Percentiles rank a stretch among this genome's conserved stretches.
Evolutionary conservation across 441 rosid genomes (phyloP).

Genomic region (Macaranga tanarius): DNA sequence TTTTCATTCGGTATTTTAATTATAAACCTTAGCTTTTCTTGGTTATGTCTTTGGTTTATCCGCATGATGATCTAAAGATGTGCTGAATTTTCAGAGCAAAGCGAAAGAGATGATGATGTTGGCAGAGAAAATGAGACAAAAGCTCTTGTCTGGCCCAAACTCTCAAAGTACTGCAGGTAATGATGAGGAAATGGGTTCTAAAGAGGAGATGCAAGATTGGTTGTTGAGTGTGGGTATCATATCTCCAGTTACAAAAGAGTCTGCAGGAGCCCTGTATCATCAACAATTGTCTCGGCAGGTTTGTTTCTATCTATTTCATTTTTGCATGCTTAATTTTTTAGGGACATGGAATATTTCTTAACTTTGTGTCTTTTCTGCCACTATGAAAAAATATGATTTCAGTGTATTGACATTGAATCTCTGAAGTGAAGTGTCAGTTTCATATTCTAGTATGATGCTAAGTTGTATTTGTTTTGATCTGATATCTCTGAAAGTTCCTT

Average conservation of each 20-base stretch:
- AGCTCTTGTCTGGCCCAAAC: constrained; percentile 67
- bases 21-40: not conserved
- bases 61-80: constrained; percentile 18
- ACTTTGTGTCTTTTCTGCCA: no score
- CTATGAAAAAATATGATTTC: no score
- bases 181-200: constrained; percentile 88
- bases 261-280: constrained; percentile 92
- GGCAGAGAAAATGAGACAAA: constrained; percentile 91
- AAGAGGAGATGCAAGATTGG: constrained; percentile 93
- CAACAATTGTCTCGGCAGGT: constrained; percentile 95
- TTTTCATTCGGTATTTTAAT: not conserved
- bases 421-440: no score
- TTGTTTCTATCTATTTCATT: constrained; percentile 9
- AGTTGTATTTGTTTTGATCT: no score
- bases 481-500: no score
- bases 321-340: not conserved
- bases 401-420: no score
- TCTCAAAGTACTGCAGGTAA: constrained; percentile 51
- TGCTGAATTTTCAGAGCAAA: constrained; percentile 56
- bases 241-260: constrained; percentile 92
- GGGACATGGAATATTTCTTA: not conserved
- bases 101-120: constrained; percentile 93
- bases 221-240: constrained; percentile 92
- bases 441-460: no score
- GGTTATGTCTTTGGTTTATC: not conserved